These are phyloP conservation scores for Athelia psychrophila DNA, from an alignment of 1,284 basidiomycete species.

Conservation along the genomic window DNA sequence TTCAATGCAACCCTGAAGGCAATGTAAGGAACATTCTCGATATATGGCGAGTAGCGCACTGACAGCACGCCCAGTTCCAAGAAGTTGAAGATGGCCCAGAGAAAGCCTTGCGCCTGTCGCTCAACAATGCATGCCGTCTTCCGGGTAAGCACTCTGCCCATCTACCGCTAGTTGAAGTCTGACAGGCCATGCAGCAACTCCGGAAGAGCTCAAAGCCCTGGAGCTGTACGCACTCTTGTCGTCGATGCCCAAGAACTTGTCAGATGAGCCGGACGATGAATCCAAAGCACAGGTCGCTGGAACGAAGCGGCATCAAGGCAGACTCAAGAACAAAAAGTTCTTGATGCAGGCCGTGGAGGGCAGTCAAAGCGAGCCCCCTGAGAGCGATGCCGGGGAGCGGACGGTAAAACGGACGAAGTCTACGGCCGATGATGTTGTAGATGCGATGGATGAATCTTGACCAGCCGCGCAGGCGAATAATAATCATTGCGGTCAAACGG, in stretches of 20 bases:
- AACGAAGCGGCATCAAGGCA: neutral
- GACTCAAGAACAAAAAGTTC: neutral
- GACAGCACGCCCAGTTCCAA: slow-evolving; percentile 24
- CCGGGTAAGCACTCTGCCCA: slow-evolving; percentile 29
- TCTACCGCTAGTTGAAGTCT: neutral
- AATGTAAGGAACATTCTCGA: neutral
- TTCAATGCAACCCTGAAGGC: neutral
- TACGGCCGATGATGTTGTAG: neutral
- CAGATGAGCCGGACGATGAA: slow-evolving; percentile 11
- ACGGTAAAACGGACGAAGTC: neutral
- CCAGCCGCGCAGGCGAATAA: no score
- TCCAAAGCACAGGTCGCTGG: neutral
- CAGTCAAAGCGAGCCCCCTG: neutral
- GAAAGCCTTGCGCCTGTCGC: slow-evolving; percentile 26
- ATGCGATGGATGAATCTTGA: slow-evolving; percentile 1
- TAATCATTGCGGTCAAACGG: no score
- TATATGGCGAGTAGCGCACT: neutral
- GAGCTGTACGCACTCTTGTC: slow-evolving; percentile 60
- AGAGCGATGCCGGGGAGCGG: neutral
- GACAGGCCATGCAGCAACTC: slow-evolving; percentile 30
- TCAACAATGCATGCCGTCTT: slow-evolving; percentile 38
- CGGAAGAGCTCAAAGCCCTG: slow-evolving; percentile 46
- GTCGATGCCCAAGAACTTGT: slow-evolving; percentile 62
- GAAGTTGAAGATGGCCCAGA: slow-evolving; percentile 16
- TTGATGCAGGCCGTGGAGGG: neutral